Base-by-base conservation (phyloP, 2,329 filamentous ascomycete species). In the Cladophialophora carrionii region DNA sequence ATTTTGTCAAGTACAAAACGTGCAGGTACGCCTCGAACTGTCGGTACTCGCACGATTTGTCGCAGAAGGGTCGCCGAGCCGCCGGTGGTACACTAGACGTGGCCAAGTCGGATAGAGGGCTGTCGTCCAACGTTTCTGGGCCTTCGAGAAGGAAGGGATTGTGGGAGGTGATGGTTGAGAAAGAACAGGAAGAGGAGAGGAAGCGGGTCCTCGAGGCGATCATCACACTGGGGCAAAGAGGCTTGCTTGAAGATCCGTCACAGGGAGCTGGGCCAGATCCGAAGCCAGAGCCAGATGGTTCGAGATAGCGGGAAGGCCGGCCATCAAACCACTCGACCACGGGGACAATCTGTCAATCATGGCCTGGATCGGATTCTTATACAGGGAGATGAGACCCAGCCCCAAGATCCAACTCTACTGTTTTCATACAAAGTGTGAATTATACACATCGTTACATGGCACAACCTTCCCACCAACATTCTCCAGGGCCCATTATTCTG, bases 1-100 rank as follows among this genome's bases (percentile, higher is more conserved):
- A 78, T 48, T 81, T 81, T 70, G 71, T 75, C 9, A 76, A 76
- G 24, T 76, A 65, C 17, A 79, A 79, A 8, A 75, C 74, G 22
- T 82, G 80, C 69, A 74, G 73, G 56, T 77, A 74, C 46, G 80
- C 80, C 1, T 72, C 76, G 20, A 72, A 72, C 41, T 82, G 80
- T 69, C 76, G 73, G 54, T 82, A 77, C 60, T 72, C 73, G 8
- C 80, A 82, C 61, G 78, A 81, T 31, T 32, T 34, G 3, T 32
- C 61, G 29, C 55, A 43, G 55, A 29, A 48, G 29, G 7, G n/a
- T 6, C 32, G 56, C 10, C 53, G 46, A 49, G 48, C n/a, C 29
- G 9, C 22, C n/a, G 52, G 29, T 10, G 52, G 52, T 24, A 26
- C 10, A 20, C 48, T 17, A 9, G 48, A 49, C 53, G 5, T 41